These are phyloP conservation scores for Artemisia argyi DNA, from an alignment of 129 eudicot species.

Conservation along the genomic window DNA sequence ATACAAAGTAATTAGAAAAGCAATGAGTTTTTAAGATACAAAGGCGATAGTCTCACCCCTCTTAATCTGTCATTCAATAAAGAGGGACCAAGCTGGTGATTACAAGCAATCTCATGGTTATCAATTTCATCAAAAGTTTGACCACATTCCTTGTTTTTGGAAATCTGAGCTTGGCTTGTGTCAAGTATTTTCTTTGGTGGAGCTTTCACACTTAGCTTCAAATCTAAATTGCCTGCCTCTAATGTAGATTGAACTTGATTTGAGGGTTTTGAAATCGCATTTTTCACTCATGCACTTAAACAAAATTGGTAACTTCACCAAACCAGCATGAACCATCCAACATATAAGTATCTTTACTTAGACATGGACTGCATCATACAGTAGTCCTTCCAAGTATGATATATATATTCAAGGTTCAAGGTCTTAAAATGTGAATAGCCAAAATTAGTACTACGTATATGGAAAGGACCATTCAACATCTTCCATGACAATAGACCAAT, in stretches of 20 bases:
- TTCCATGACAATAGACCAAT: too few relatives aligned
- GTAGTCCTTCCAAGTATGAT: too few relatives aligned
- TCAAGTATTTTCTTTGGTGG: slow-evolving; percentile 59
- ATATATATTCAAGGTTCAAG: neutral
- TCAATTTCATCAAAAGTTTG: slow-evolving; percentile 80
- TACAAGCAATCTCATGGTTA: slow-evolving; percentile 90
- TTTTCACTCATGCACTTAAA: slow-evolving; percentile 61
- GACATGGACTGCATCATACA: neutral
- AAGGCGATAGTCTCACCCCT: slow-evolving; percentile 66
- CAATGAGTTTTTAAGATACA: neutral
- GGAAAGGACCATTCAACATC: neutral
- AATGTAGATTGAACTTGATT: slow-evolving; percentile 28
- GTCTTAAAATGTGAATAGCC: neutral
- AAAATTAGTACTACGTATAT: neutral
- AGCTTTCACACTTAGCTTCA: slow-evolving; percentile 43
- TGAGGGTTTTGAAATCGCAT: slow-evolving; percentile 34
- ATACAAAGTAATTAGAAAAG: neutral
- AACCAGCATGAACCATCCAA: neutral
- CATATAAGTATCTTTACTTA: neutral
- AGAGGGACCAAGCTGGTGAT: slow-evolving; percentile 94
- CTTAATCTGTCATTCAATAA: slow-evolving; percentile 87
- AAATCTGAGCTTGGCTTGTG: slow-evolving; percentile 78
- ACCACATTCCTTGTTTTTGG: slow-evolving; percentile 96
- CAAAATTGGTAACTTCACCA: neutral
- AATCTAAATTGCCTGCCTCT: slow-evolving; percentile 33